Evolutionary conservation across 2,329 filamentous ascomycete species (phyloP), one percentile per base, ranked within the genome.

Genomic region (Botrytis medusae): DNA sequence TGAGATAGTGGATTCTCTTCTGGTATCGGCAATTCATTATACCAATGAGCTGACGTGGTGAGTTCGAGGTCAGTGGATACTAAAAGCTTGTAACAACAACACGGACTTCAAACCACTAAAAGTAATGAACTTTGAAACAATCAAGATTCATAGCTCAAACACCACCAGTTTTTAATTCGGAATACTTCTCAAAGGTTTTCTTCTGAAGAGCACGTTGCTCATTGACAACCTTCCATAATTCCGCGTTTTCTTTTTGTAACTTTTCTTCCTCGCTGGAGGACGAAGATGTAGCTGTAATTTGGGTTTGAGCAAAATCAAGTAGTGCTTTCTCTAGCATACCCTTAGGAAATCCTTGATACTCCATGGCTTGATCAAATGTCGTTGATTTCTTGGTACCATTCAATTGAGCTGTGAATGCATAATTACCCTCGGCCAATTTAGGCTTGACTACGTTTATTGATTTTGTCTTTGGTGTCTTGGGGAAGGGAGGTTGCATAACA

Each of bases 401-500:
- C n/a, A 94, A 84, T 80, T 93, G 91, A 20, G 89, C 84, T 25
- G 86, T 90, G 74, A 93, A 86, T 6, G 86, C 87, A 80, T 95
- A 94, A 75, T 86, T 87, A 57, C 88, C 85, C 74, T 88, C 87
- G 68, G 87, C 89, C 74, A 92, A 87, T 75, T 90, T 90, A n/a
- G 95, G 95, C 84, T 97, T 98, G 74, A 95, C 86, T 37, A 98
- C 87, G 1, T 86, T 87, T 34, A 88, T 82, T 25, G 87, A 85
- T 77, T 88, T 86, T 29, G 86, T 87, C 76, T 80, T 78, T 76
- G 42, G 83, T 81, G 68, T 74, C 78, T 86, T 84, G 83, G 81
- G 82, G 40, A 87, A 85, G 0, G 93, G 90, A 16, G 90, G 87
- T 42, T 93, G 84, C 82, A 96, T 92, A n/a, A 86, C 81, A 37